Conservation (phyloP, 2,329 filamentous ascomycete genomes). For the Sporothrix pallida region DNA sequence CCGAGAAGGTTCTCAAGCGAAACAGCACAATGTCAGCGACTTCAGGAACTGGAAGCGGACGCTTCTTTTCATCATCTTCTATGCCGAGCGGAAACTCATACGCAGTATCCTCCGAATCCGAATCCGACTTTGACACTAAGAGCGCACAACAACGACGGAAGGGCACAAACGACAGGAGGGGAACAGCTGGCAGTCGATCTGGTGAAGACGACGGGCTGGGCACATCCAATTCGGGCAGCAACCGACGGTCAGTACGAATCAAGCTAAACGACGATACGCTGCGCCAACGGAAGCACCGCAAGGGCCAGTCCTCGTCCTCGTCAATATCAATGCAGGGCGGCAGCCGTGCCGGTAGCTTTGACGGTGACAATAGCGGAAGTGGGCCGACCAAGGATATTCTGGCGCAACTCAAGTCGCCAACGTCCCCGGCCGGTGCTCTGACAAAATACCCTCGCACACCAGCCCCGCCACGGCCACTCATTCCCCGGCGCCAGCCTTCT, state of each 20-base stretch:
- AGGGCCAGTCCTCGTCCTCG: conserved; percentile 56
- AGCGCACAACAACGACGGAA: conserved; percentile 35
- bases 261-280: conserved; percentile 82
- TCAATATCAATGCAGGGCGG: conserved; percentile 42
- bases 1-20: conserved; percentile 32
- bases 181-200: conserved; percentile 33
- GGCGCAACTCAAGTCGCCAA: conserved; percentile 90
- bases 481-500: conserved; percentile 87
- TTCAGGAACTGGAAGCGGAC: conserved; percentile 25
- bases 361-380: conserved; percentile 45
- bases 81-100: conserved; percentile 54
- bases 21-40: conserved; percentile 32
- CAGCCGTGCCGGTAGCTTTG: conserved; percentile 40
- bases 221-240: conserved; percentile 59
- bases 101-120: conserved; percentile 72
- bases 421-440: conserved; percentile 76
- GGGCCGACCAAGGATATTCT: conserved; percentile 61
- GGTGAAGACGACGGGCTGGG: conserved; percentile 60
- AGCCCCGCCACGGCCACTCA: conserved; percentile 84
- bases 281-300: conserved; percentile 73
- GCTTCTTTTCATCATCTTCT: conserved; percentile 55
- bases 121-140: conserved; percentile 59
- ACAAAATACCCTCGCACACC: conserved; percentile 92
- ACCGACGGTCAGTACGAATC: conserved; percentile 82
- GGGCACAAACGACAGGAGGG: conserved; percentile 28